Base-by-base conservation (phyloP, 78 protist species). In the Pigoraptor vietnamica region DNA sequence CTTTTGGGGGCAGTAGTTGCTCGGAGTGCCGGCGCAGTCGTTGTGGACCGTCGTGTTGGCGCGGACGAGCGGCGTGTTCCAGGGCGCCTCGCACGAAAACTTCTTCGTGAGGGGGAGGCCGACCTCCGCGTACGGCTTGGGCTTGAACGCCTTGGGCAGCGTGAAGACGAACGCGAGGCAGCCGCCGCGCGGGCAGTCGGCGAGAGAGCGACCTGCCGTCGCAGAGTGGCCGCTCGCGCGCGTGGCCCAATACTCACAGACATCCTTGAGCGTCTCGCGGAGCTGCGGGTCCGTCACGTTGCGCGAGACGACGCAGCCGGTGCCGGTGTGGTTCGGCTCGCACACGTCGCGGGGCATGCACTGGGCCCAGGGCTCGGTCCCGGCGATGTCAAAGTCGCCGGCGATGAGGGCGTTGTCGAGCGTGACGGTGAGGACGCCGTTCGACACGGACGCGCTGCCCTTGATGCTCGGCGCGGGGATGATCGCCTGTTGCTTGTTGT, bases 321-420 rank as follows among this genome's bases (percentile, higher is more conserved):
- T 79, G 32, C 32, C 10, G 84, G 23, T 19, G 67, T 6, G 29
- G 67, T 48, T 48, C 29, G 67, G 67, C 34, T 79, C 84, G 84
- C 84, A 79, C 84, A 79, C 84, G n/a, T 79, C 84, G 84, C 84
- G 84, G 32, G 84, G 84, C 35, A 79, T 2, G 84, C 84, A 79
- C 10, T 25, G 84, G 34, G 32, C n/a, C 6, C 1, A 79, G 84
- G 1, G 34, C 84, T 79, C 84, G 84, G 1, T 79, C 10, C 6
- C 84, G 9, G 1, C 84, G 32, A 79, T 25, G 23, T 79, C 84
- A 25, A 79, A 79, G n/a, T 79, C 84, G 84, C 10, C 84, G 34
- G 84, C 84, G 14, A 79, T 79, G 34, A 14, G 32, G n/a, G 84
- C 23, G n/a, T 79, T 79, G 84, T 79, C n/a, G 32, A 79, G 84